Evolutionary conservation across 1,139 yeast species (phyloP).

Genomic region (Kodamaea fungicola): DNA sequence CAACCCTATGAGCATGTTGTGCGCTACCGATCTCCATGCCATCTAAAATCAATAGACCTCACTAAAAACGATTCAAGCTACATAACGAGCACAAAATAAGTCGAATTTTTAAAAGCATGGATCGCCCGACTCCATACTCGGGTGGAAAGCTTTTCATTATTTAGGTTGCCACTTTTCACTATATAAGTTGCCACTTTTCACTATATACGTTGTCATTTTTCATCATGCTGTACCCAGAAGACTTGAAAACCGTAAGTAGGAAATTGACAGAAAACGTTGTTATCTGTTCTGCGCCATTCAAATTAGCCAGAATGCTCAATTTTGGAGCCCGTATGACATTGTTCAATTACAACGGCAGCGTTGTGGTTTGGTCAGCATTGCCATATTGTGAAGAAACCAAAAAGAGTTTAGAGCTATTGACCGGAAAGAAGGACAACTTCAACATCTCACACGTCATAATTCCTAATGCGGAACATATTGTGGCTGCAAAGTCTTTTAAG

Average conservation of each 20-base stretch:
- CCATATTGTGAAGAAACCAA: constrained; percentile 52
- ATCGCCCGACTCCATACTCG: no score
- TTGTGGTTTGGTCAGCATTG: constrained; percentile 60
- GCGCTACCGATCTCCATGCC: no score
- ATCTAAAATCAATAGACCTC: no score
- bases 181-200: no score
- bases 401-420: constrained; percentile 34
- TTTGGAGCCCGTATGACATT: constrained; percentile 61
- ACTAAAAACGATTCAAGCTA: no score
- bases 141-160: no score
- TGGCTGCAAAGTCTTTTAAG: constrained; percentile 54
- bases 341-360: constrained; percentile 33
- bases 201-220: no score
- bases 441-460: constrained; percentile 43
- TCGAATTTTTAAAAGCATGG: no score
- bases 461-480: constrained; percentile 55
- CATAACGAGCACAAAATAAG: no score
- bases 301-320: constrained; percentile 38
- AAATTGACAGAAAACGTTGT: constrained; percentile 44
- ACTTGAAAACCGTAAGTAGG: constrained; percentile 39
- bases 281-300: constrained; percentile 49
- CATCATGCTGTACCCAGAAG: constrained; percentile 36
- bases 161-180: no score
- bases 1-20: no score
- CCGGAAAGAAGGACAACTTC: constrained; percentile 24